Base-by-base conservation (phyloP, 495 filamentous ascomycete genomes). In the Aspergillus ellipticus region DNA sequence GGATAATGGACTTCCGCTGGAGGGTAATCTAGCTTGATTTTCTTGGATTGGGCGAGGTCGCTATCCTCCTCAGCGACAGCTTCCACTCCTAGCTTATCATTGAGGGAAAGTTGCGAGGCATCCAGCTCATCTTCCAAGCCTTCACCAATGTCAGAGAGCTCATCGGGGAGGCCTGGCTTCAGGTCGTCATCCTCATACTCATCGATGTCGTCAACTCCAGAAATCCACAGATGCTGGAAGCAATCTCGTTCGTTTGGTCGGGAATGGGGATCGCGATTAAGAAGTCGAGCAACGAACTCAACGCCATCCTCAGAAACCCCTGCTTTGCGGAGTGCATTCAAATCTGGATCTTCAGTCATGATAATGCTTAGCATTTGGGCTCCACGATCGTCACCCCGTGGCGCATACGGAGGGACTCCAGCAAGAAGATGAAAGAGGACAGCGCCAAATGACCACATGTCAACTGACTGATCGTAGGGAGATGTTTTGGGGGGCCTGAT, bases 371-470 rank as follows among this genome's bases (percentile, higher is more conserved):
- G 79, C 72, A 96, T 88, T 39, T 85, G 74, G 5, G 72, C 68
- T 15, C 83, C 83, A 49, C 71, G 70, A 33, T 79, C 72, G 53
- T 84, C 84, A 1, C 72, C 74, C 19, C 80, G 67, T 19, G 89
- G 91, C 4, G 84, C 84, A 65, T 87, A 97, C 6, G 95, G 92
- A 11, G 94, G 86, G 42, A 79, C 77, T 24, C 83, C 82, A 13
- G 82, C 89, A 17, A 97, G 74, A 19, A 90, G 71, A 59, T 87
- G 90, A 69, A 89, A 97, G 5, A 97, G 73, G 0, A 98, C 94
- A 31, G 89, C 93, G 29, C 89, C 95, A 41, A 96, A 80, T 11
- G 93, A 96, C 92, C 92, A 98, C 58, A 94, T 88, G 64, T 98
- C 94, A 19, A 97, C 89, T 4, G 90, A 88, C 49, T 96, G 87